Evolutionary conservation across 2,329 filamentous ascomycete genomes (phyloP).

Genomic region (Aureobasidium sp.): DNA sequence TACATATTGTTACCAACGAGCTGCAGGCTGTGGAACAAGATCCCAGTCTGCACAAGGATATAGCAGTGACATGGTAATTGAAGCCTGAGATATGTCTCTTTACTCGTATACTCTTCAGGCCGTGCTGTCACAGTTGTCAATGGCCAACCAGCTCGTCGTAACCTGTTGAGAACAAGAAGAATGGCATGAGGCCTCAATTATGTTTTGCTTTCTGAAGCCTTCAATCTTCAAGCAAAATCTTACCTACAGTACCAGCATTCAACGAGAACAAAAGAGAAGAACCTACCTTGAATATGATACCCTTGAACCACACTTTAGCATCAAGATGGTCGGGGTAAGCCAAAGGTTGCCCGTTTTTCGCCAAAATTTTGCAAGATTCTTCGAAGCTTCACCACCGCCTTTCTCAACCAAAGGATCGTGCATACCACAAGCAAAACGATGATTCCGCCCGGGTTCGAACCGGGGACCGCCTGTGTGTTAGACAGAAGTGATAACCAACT

Average conservation of each 20-base stretch:
- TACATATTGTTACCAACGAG: not conserved
- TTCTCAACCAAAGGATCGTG: not conserved
- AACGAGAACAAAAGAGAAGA: not conserved
- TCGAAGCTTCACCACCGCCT: not conserved
- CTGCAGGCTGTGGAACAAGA: not conserved
- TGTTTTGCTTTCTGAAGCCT: not conserved
- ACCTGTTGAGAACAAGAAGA: not conserved
- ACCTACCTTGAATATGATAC: not conserved
- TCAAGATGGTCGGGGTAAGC: not conserved
- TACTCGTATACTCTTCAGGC: not conserved
- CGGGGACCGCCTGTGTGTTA: not conserved
- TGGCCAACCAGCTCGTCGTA: not conserved
- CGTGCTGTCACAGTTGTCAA: not conserved
- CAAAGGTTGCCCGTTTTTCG: not conserved
- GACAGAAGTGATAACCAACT: not conserved
- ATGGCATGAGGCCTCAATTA: not conserved
- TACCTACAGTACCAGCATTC: not conserved
- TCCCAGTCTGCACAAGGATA: not conserved
- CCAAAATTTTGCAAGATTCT: not conserved
- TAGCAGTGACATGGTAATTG: not conserved
- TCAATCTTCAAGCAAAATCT: too few species aligned
- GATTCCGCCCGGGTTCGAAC: not conserved
- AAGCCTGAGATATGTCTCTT: not conserved
- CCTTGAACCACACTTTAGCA: not conserved
- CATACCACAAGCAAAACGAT: not conserved